These are phyloP conservation scores for Debaryomycetaceae sp. DNA, from an alignment of 1,139 yeast genomes.

Conservation along the genomic window DNA sequence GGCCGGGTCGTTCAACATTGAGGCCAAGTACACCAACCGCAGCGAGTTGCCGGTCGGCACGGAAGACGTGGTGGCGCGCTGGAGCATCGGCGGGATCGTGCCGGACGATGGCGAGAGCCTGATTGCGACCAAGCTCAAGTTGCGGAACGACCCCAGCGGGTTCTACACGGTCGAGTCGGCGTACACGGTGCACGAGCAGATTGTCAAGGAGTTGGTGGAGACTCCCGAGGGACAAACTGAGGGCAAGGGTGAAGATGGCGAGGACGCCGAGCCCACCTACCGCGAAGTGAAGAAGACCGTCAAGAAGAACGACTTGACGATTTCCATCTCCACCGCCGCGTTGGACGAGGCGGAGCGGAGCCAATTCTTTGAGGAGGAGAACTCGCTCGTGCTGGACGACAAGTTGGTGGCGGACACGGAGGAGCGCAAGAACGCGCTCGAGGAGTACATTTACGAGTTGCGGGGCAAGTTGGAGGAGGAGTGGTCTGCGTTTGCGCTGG, in stretches of 20 bases:
- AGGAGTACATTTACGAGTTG: conserved; percentile 95
- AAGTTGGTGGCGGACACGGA: conserved; percentile 97
- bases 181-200: conserved; percentile 85
- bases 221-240: too few species aligned
- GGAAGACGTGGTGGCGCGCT: conserved; percentile 60
- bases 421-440: conserved; percentile 96
- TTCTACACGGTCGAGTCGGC: conserved; percentile 91
- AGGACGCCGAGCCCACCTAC: conserved; percentile 72
- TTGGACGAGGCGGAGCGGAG: conserved; percentile 53
- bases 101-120: conserved; percentile 67
- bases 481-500: conserved; percentile 81
- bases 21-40: conserved; percentile 77
- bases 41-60: conserved; percentile 65
- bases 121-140: conserved; percentile 83
- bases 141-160: conserved; percentile 96
- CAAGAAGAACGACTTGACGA: conserved; percentile 70
- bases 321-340: conserved; percentile 47
- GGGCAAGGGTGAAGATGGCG: conserved; percentile 36
- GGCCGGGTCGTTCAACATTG: conserved; percentile 68
- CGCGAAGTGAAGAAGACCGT: conserved; percentile 88
- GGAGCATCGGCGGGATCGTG: conserved; percentile 81
- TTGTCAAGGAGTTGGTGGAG: conserved; percentile 74
- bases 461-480: conserved; percentile 95
- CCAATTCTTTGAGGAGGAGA: conserved; percentile 67
- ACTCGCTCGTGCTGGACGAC: conserved; percentile 77